Evolutionary conservation across 2,329 filamentous ascomycete species (phyloP).

Genomic region (Penicillium digitatum): DNA sequence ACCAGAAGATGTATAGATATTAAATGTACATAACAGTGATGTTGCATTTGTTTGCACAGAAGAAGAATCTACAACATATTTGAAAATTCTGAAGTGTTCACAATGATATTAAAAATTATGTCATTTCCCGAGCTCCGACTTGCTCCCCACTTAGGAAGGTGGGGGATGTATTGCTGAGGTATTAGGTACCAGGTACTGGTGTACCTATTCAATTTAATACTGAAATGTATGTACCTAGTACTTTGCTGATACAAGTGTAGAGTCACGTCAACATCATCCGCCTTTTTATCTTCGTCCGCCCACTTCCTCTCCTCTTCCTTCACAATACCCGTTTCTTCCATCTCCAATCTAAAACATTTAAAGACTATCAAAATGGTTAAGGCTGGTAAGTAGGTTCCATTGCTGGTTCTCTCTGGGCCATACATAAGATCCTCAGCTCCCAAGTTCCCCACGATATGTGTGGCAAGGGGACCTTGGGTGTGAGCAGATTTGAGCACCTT

Average conservation of each 20-base stretch:
- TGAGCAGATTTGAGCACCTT: constrained; percentile 46
- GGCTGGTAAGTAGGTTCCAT: constrained; percentile 66
- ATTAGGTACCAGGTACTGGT: neutral
- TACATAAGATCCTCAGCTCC: constrained; percentile 2
- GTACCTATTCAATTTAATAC: neutral
- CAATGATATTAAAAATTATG: constrained; percentile 14
- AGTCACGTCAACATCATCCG: constrained; percentile 28
- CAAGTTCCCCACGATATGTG: constrained; percentile 25
- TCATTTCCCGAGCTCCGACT: constrained; percentile 21
- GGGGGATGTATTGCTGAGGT: constrained; percentile 17
- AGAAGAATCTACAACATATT: neutral
- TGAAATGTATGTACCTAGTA: constrained; percentile 13
- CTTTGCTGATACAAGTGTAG: neutral
- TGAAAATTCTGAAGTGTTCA: neutral
- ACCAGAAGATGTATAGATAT: neutral
- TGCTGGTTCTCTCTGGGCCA: constrained; percentile 21
- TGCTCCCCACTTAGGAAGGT: constrained; percentile 23
- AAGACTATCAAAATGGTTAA: constrained; percentile 88
- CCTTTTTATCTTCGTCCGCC: constrained; percentile 22
- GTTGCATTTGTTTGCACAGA: neutral
- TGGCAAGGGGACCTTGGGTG: constrained; percentile 36
- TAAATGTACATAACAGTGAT: neutral
- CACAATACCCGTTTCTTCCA: constrained; percentile 6
- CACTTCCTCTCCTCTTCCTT: constrained; percentile 16
- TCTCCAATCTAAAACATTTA: constrained; percentile 20